These are phyloP conservation scores for Candida tropicalis DNA, from an alignment of 1,139 yeast genomes.

Conservation along the genomic window DNA sequence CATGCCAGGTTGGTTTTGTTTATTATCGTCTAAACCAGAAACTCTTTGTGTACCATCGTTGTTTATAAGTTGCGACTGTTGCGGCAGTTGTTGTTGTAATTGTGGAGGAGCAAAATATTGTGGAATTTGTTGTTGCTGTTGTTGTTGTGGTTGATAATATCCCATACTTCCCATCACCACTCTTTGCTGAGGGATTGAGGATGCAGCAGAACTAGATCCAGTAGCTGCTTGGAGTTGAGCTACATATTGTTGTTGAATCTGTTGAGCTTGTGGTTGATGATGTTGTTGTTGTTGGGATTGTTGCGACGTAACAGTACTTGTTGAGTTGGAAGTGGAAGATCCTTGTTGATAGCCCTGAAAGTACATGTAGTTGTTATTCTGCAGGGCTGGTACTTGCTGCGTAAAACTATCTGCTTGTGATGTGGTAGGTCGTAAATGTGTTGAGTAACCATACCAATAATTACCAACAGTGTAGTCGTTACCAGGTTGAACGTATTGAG, in stretches of 20 bases:
- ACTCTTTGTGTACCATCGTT: not conserved
- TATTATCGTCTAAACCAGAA: slow-evolving; percentile 3
- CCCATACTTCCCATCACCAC: slow-evolving; percentile 5
- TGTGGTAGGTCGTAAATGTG: slow-evolving; percentile 14
- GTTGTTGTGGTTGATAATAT: slow-evolving; percentile 6
- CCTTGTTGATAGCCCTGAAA: slow-evolving; percentile 11
- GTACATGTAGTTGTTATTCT: slow-evolving; percentile 10
- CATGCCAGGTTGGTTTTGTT: slow-evolving; percentile 4
- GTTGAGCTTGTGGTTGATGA: slow-evolving; percentile 4
- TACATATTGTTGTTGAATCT: not conserved
- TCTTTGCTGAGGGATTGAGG: slow-evolving; percentile 6
- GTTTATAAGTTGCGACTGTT: slow-evolving; percentile 5
- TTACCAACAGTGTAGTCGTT: slow-evolving; percentile 17
- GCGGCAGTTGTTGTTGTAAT: slow-evolving; percentile 8
- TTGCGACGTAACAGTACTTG: not conserved
- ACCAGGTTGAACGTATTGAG: slow-evolving; percentile 5
- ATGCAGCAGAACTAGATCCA: slow-evolving; percentile 4
- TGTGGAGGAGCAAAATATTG: slow-evolving; percentile 7
- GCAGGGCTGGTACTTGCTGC: slow-evolving; percentile 6
- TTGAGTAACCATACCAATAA: slow-evolving; percentile 20
- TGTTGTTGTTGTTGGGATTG: not conserved
- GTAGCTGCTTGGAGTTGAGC: slow-evolving; percentile 5
- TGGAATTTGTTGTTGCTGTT: slow-evolving; percentile 6
- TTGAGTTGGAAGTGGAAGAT: not conserved
- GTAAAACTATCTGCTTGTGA: slow-evolving; percentile 5